Evolutionary conservation across 2,329 filamentous ascomycete species (phyloP), one percentile per base, ranked within the genome.

Genomic region (Cryoendolithus antarcticus): DNA sequence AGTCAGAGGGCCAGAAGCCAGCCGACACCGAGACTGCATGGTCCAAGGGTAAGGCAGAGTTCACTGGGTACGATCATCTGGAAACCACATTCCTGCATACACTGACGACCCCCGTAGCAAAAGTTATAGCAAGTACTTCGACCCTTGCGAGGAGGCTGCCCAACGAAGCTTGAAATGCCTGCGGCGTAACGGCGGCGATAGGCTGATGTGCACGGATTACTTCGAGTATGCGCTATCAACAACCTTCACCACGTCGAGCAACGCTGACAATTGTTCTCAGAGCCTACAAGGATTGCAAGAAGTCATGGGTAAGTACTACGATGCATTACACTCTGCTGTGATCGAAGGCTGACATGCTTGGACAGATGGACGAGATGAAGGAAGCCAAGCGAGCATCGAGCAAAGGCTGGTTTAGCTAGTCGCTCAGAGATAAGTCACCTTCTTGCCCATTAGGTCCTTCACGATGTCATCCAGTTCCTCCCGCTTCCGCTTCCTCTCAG

Each of bases 61-160:
- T 27, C 24, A 27, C 24, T 27, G 24, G 24, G 24, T 27, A 27
- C 24, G 24, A 8, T 27, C 24, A 27, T 27, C 6, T 27, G 24
- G 24, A 6, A 8, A 27, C 24, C 7, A 6, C 24, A 27, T 27
- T 7, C 24, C 5, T 27, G 24, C 24, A 8, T 7, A 27, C 4
- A 27, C 24, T 27, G 24, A 27, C 24, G 24, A 8, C 7, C 24
- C 15, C 6, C 31, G 44, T 54, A 94, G 89, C 50, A 96, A 96
- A 70, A 73, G 71, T 40, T 76, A 80, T 55, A 94, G 86, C 69
- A 80, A 95, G 59, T 96, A 82, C 65, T 86, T 84, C 60, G 91
- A 98, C 54, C 91, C 91, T 2, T 98, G 91, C 62, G 89, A 96
- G 60, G 89, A 94, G 54, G 86, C 86, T 4, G 89, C 91, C 6